A percentile compares a stretch with the other conserved stretches of the same genome.
Evolutionary conservation across 148 eudicot species (phyloP).

Genomic region (Agrostemma githago): DNA sequence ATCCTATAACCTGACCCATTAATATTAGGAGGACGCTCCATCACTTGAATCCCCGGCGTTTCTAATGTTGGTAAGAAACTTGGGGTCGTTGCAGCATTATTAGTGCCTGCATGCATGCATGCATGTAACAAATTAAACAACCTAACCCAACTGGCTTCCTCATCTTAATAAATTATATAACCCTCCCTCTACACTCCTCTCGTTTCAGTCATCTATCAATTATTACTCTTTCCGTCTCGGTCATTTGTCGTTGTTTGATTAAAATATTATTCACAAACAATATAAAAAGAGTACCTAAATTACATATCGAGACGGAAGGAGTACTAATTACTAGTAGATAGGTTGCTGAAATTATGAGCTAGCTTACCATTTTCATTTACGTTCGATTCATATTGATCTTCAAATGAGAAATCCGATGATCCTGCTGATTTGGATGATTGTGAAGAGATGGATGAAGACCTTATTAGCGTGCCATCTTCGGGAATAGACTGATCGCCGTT

Average conservation of each 20-base stretch:
- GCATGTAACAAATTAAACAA: no score
- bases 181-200: no score
- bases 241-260: no score
- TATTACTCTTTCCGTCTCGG: no score
- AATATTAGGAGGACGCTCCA: slow-evolving; percentile 40
- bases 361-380: slow-evolving; percentile 21
- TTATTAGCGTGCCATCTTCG: slow-evolving; percentile 19
- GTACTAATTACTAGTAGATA: not conserved
- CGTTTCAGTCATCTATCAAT: no score
- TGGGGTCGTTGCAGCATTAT: not conserved
- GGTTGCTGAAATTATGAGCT: not conserved
- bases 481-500: slow-evolving; percentile 14
- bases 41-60: slow-evolving; percentile 51
- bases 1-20: slow-evolving; percentile 36
- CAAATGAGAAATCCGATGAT: slow-evolving; percentile 42
- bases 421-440: slow-evolving; percentile 24
- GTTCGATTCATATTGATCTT: slow-evolving; percentile 27
- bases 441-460: slow-evolving; percentile 34
- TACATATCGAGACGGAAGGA: no score
- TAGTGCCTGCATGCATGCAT: slow-evolving; percentile 20
- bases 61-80: slow-evolving; percentile 23
- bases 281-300: no score
- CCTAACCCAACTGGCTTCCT: no score
- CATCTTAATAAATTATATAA: no score
- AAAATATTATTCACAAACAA: no score